Percentiles rank a stretch among this genome's conserved stretches.
Evolutionary conservation across 306 rosid species (phyloP).

Genomic region (Casuarina equisetifolia): DNA sequence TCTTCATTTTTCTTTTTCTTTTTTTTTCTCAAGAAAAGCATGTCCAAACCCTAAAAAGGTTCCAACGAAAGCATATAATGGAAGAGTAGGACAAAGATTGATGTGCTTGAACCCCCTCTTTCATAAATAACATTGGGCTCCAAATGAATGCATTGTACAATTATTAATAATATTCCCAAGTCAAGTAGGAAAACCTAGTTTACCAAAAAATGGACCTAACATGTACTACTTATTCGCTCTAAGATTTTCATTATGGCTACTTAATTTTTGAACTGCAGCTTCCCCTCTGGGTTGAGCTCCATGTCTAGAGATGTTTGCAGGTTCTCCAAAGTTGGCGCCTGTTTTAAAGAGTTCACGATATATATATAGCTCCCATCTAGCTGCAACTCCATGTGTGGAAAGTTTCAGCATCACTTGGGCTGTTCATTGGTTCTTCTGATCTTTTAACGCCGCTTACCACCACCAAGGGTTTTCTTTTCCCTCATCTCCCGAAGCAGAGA

Average conservation of each 20-base stretch:
- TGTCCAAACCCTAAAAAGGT: too few relatives aligned
- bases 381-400: neutral
- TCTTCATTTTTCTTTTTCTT: too few relatives aligned
- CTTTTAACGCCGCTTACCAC: slow-evolving; percentile 61
- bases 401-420: slow-evolving; percentile 4
- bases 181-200: neutral
- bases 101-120: neutral
- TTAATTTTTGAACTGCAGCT: neutral
- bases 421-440: neutral
- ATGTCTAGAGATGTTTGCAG: neutral
- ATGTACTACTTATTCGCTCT: neutral
- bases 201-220: neutral
- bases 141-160: neutral
- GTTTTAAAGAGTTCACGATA: neutral
- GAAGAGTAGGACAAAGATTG: neutral
- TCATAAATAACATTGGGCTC: neutral
- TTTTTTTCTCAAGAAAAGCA: too few relatives aligned
- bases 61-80: neutral
- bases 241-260: neutral
- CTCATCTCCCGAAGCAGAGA: slow-evolving; percentile 67
- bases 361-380: neutral
- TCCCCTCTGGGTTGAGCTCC: neutral
- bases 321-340: slow-evolving; percentile 2
- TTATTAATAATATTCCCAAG: neutral
- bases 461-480: slow-evolving; percentile 30